Conservation (phyloP, 2,329 filamentous ascomycete genomes). For the Fusarium marasasianum region DNA sequence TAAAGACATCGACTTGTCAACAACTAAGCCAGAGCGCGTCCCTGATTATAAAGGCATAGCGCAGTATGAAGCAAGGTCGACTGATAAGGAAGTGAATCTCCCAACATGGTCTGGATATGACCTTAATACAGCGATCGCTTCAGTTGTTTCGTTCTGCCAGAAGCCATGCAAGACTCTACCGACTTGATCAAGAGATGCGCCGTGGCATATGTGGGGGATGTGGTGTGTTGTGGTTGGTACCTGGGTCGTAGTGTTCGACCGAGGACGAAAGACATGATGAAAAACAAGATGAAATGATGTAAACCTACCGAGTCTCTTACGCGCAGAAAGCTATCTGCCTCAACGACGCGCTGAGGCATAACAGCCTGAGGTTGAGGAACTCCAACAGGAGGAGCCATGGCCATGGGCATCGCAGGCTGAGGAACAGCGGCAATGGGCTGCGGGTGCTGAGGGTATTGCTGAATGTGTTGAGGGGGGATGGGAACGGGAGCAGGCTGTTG, state of each 20-base stretch:
- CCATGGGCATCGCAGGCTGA: constrained; percentile 53
- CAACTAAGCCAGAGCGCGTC: constrained; percentile 23
- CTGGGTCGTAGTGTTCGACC: not conserved
- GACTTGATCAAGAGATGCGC: not conserved
- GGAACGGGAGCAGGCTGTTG: constrained; percentile 50
- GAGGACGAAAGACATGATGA: not conserved
- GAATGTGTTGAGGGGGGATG: constrained; percentile 34
- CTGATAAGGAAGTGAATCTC: not conserved
- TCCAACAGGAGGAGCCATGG: constrained; percentile 38
- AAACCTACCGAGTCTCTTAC: constrained; percentile 82
- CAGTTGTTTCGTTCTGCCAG: not conserved
- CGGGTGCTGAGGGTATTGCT: constrained; percentile 34
- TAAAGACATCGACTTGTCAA: constrained; percentile 21
- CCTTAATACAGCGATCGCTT: not conserved
- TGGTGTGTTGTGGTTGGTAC: not conserved
- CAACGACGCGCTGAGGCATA: constrained; percentile 57
- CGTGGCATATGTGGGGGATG: not conserved
- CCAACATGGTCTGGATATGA: not conserved
- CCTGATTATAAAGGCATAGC: not conserved
- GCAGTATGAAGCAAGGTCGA: not conserved
- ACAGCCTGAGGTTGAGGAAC: constrained; percentile 29
- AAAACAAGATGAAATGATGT: constrained; percentile 19
- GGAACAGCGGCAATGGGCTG: constrained; percentile 47
- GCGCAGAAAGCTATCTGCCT: constrained; percentile 80
- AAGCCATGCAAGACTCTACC: not conserved